phyloP scores from a whole-genome alignment of 192 early-diverging fungal genomes.

The Geranomyces variabilis region DNA sequence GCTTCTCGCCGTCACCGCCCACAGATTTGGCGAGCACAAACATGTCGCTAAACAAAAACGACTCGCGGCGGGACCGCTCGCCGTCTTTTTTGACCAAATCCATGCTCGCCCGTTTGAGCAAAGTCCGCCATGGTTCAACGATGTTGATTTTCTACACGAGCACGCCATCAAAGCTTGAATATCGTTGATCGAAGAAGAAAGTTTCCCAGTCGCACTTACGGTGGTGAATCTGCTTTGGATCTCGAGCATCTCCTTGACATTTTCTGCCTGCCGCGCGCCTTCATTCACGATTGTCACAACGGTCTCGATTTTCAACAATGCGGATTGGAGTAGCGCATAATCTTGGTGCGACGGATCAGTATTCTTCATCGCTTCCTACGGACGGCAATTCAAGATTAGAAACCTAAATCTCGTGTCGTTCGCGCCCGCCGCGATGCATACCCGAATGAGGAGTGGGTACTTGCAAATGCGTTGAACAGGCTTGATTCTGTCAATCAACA shows the following conservation, averaged over 20 bases:
- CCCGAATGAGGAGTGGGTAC: slow-evolving; percentile 59
- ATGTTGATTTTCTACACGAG: slow-evolving; percentile 52
- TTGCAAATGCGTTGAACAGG: slow-evolving; percentile 64
- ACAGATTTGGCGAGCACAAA: slow-evolving; percentile 52
- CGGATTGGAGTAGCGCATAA: slow-evolving; percentile 42
- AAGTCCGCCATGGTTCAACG: slow-evolving; percentile 47
- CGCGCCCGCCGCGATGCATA: slow-evolving; percentile 7
- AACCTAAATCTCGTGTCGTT: not conserved
- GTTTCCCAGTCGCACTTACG: slow-evolving; percentile 23
- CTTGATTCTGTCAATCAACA: slow-evolving; percentile 45
- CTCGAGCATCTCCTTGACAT: slow-evolving; percentile 58
- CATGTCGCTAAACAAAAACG: slow-evolving; percentile 63
- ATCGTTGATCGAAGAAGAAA: not conserved
- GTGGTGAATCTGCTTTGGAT: slow-evolving; percentile 50
- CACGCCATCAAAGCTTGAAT: too few relatives aligned
- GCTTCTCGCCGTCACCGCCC: slow-evolving; percentile 45
- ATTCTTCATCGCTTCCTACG: slow-evolving; percentile 51
- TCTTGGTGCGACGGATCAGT: slow-evolving; percentile 54
- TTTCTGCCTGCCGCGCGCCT: slow-evolving; percentile 54
- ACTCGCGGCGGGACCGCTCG: slow-evolving; percentile 48
- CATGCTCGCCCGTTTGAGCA: slow-evolving; percentile 46
- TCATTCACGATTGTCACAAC: slow-evolving; percentile 64
- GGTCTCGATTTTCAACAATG: slow-evolving; percentile 55
- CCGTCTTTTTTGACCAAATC: slow-evolving; percentile 42
- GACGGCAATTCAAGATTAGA: not conserved